Evolutionary conservation across 495 filamentous ascomycete genomes (phyloP), one percentile per base, ranked within the genome.

Genomic region (Lophium mytilinum): DNA sequence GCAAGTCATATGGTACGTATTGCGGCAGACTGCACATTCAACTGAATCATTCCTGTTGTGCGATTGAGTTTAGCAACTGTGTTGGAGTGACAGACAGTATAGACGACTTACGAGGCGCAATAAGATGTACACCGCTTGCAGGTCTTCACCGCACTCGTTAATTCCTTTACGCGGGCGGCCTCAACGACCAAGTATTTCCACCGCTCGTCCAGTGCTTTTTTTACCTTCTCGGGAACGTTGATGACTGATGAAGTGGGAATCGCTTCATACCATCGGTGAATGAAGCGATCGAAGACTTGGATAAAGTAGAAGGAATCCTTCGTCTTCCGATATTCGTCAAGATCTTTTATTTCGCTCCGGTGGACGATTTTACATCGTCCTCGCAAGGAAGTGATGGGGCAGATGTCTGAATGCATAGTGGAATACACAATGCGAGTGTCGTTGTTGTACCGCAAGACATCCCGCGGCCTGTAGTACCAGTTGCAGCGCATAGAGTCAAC

Each of bases 1-100:
- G 68, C 93, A 99, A 67, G 87, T 88, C 93, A 99, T 96, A 73
- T 99, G 93, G 74, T 96, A 99, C 9, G 92, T 96, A 65, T 90
- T 83, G 62, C 82, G 80, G 71, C 93, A 99, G 52, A 95, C 88
- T 33, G 94, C 93, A 71, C 93, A 99, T 64, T 97, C 92, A 34
- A 99, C 93, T 24, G 93, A 97, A 70, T 97, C 89, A 66, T 86
- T 84, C 62, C 90, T 92, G 68, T 56, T 57, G 56, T 69, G 15
- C 18, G 30, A 48, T 37, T 9, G 2, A 8, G 40, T 51, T 55
- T 39, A 50, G 33, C 21, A 14, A 15, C 8, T 5, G 18, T 9
- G 1, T 9, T 9, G 4, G 11, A 10, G 12, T 47, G 18, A 57
- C 18, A 57, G 14, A 39, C 46, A 14, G 53, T 40, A 34, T 40